A percentile compares a stretch with the other conserved stretches of the same genome.
These are phyloP conservation scores for Avena atlantica DNA, from an alignment of 176 grass and related monocot genomes.

Conservation along the genomic window DNA sequence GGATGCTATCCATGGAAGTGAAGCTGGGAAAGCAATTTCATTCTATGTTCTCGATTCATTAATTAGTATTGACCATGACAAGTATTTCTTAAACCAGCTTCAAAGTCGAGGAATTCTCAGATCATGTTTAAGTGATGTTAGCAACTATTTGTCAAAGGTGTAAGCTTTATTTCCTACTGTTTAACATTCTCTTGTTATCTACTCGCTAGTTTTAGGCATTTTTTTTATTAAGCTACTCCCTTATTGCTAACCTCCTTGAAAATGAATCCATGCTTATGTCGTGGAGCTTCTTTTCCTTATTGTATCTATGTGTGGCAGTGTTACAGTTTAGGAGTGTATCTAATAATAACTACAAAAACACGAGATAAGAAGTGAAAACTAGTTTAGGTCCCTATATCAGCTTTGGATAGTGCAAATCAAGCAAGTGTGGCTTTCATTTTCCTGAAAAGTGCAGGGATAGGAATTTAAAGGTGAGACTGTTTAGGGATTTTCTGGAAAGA, in stretches of 20 bases:
- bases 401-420: constrained; percentile 14
- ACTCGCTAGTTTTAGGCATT: constrained; percentile 18
- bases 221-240: constrained; percentile 1
- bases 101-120: constrained; percentile 91
- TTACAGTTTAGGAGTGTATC: neutral
- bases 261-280: neutral
- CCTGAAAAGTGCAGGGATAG: neutral
- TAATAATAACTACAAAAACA: constrained; percentile 19
- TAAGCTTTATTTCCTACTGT: constrained; percentile 29
- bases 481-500: constrained; percentile 14
- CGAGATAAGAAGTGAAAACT: constrained; percentile 12
- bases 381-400: neutral
- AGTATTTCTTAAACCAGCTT: constrained; percentile 92
- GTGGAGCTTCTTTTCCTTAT: neutral
- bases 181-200: neutral
- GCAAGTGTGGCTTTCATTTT: neutral
- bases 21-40: constrained; percentile 92
- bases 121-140: constrained; percentile 81
- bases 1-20: constrained; percentile 91
- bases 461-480: constrained; percentile 19
- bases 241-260: constrained; percentile 28
- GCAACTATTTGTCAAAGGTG: constrained; percentile 85
- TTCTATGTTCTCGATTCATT: constrained; percentile 91
- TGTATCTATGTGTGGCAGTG: neutral
- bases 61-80: constrained; percentile 85